Conservation (phyloP, 345 rosid genomes). For the Raphanus raphanistrum region DNA sequence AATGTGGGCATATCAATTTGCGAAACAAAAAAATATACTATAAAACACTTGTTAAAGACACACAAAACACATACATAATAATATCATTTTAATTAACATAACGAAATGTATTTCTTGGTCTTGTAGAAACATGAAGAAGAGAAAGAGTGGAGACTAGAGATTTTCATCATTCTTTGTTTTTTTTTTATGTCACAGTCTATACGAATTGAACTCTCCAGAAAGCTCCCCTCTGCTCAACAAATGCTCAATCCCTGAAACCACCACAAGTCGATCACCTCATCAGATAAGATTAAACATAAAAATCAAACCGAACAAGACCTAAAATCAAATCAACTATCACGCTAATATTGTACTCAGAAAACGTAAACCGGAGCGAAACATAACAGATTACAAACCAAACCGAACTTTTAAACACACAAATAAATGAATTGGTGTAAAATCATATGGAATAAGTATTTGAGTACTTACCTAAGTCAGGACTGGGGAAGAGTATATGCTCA, state of each 20-base stretch:
- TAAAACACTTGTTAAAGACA: neutral
- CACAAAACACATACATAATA: neutral
- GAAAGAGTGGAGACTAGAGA: neutral
- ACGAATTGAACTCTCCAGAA: constrained; percentile 31
- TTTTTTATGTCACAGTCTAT: constrained; percentile 7
- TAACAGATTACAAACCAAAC: neutral
- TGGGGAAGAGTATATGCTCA: constrained; percentile 38
- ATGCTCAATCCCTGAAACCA: constrained; percentile 52
- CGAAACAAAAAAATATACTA: neutral
- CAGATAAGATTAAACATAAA: neutral
- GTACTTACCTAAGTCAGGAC: constrained; percentile 43
- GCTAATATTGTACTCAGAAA: neutral
- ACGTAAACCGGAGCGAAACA: neutral
- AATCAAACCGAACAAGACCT: neutral
- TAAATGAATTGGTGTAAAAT: neutral
- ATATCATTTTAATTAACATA: neutral
- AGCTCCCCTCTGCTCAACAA: constrained; percentile 44
- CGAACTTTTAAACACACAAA: too few relatives aligned
- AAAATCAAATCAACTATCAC: neutral
- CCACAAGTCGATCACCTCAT: neutral
- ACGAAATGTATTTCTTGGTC: neutral
- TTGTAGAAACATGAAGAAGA: neutral
- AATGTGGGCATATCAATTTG: neutral
- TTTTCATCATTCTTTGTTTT: neutral
- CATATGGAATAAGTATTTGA: neutral